Evolutionary conservation across 2,329 filamentous ascomycete genomes (phyloP), one percentile per base, ranked within the genome.

Genomic region (Tolypocladium guangdongense): DNA sequence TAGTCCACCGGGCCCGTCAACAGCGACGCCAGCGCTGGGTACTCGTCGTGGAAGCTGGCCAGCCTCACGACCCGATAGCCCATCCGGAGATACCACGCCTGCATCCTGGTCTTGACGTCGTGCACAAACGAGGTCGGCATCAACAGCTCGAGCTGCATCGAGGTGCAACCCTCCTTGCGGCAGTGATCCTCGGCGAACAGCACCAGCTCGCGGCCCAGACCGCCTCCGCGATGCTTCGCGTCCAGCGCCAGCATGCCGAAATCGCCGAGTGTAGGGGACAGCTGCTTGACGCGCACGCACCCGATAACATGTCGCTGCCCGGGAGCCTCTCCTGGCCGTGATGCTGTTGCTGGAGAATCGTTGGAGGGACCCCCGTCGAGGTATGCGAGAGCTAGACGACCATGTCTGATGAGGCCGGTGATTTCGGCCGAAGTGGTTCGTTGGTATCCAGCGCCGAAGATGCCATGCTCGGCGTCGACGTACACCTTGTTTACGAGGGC

Each of bases 201-300:
- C 0, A 59, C 57, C 27, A 68, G 18, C 32, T 60, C 52, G 3
- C 59, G 59, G 6, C 65, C 66, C 2, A 61, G 12, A 0, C 66
- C 66, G 10, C 46, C 43, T 0, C 66, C 64, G 14, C 58, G 63
- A 20, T 63, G 43, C 7, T 52, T 48, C 0, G 46, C 27, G 14
- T 66, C 59, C 3, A 68, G 46, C 1, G 66, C 60, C 3, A 68
- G 45, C 64, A 66, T 66, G 30, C 61, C 60, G 24, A 68, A 64
- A 4, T 59, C 54, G 16, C 66, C 66, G 6, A 59, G 55, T 0
- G 51, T 33, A 7, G 60, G 48, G 1, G 58, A 57, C 0, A 58
- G 35, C 2, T 54, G 50, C 51, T 64, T 67, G 38, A 66, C 49
- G 30, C 52, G 59, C 8, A 67, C 57, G 33, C 66, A 67, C 12